Evolutionary conservation across 2,329 filamentous ascomycete species (phyloP).

Genomic region (Arthrinium phaeospermum): DNA sequence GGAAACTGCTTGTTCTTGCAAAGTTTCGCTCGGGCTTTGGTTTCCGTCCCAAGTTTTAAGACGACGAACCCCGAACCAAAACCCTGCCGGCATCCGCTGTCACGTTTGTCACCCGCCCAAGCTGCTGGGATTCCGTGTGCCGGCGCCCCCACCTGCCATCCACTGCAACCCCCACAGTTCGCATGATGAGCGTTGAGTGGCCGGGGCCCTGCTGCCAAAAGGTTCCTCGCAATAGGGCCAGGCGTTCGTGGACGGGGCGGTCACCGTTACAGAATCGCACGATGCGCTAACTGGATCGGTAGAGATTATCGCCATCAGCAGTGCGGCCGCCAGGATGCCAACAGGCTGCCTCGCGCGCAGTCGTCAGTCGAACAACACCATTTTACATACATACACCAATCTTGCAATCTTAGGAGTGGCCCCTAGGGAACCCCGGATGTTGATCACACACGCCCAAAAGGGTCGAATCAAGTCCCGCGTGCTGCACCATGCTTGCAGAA

Average conservation of each 20-base stretch:
- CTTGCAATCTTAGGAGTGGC: not conserved
- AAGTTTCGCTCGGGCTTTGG: not conserved
- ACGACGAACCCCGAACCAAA: not conserved
- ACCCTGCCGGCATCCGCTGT: not conserved
- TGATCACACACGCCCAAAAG: not conserved
- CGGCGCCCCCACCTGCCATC: not conserved
- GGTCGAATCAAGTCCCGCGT: not conserved
- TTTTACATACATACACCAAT: too few species aligned
- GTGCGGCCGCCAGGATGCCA: too few species aligned
- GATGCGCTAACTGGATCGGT: not conserved
- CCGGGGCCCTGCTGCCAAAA: not conserved
- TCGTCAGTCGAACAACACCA: too few species aligned
- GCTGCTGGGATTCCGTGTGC: not conserved
- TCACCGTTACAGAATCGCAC: constrained; percentile 3
- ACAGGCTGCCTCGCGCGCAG: too few species aligned
- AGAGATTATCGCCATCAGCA: not conserved
- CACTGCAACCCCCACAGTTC: constrained; percentile 8
- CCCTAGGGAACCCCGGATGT: not conserved
- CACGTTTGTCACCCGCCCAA: not conserved
- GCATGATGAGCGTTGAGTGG: not conserved
- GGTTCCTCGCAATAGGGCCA: not conserved
- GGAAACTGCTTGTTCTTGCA: not conserved
- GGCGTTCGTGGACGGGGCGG: not conserved
- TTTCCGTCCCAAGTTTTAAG: not conserved
- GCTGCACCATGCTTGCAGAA: not conserved